Evolutionary conservation across 2,329 filamentous ascomycete genomes (phyloP).

Genomic region (Cercospora zeina): DNA sequence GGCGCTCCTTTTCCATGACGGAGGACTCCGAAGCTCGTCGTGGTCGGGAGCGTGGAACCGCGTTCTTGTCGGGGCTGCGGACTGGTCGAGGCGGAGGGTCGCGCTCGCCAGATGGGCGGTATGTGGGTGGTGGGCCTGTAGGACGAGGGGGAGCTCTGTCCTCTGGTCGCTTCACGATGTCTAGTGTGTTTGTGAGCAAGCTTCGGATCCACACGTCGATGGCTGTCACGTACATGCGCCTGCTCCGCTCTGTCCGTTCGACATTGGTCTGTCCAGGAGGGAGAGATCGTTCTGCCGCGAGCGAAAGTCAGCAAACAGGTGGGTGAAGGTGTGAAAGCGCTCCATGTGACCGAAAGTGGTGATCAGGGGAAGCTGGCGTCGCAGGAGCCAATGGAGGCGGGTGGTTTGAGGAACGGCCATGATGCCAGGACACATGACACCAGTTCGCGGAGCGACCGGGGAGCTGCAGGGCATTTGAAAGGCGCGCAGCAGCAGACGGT

Average conservation of each 20-base stretch:
- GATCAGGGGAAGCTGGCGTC: conserved; percentile 14
- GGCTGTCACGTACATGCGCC: conserved; percentile 19
- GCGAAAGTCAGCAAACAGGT: conserved; percentile 48
- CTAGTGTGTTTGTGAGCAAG: conserved; percentile 20
- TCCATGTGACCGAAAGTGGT: conserved; percentile 40
- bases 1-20: conserved; percentile 62
- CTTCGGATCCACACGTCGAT: conserved; percentile 26
- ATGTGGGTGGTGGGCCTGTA: conserved; percentile 48
- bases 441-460: conserved; percentile 27
- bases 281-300: conserved; percentile 63
- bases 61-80: conserved; percentile 44
- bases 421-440: conserved; percentile 28
- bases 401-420: conserved; percentile 14
- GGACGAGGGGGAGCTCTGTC: conserved; percentile 48
- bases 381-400: neutral
- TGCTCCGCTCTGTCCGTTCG: conserved; percentile 36
- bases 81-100: conserved; percentile 43
- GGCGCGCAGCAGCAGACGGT: conserved; percentile 16
- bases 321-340: conserved; percentile 43
- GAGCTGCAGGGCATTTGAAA: conserved; percentile 23
- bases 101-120: conserved; percentile 64
- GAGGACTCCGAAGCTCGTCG: conserved; percentile 81
- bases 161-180: conserved; percentile 32
- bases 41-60: conserved; percentile 44
- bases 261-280: conserved; percentile 60